Percentiles rank a stretch among this genome's conserved stretches.
Conservation (phyloP, 331 rosid species). For the Pyracantha coccinea region DNA sequence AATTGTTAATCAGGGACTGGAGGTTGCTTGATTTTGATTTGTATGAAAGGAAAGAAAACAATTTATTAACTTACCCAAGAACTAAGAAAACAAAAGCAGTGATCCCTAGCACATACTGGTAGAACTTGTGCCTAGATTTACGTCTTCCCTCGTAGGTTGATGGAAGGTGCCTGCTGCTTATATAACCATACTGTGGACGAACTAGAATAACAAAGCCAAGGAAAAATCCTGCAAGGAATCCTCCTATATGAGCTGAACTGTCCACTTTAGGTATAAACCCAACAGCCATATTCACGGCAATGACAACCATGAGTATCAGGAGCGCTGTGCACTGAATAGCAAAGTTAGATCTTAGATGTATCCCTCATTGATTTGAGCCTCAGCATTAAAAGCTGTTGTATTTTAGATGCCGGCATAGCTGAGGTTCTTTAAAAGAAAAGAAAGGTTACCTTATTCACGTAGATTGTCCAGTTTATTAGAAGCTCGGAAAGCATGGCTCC, state of each 20-base stretch:
- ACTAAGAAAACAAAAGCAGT: slow-evolving; percentile 32
- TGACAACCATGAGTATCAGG: slow-evolving; percentile 36
- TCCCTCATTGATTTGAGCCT: not conserved
- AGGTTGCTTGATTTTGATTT: not conserved
- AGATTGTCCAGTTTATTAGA: slow-evolving; percentile 81
- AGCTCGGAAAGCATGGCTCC: slow-evolving; percentile 98
- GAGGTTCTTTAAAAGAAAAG: not conserved
- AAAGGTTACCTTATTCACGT: slow-evolving; percentile 55
- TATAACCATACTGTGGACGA: slow-evolving; percentile 81
- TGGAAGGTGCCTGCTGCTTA: slow-evolving; percentile 50
- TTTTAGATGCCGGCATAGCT: not conserved
- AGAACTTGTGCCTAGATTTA: slow-evolving; percentile 50
- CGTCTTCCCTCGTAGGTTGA: slow-evolving; percentile 39
- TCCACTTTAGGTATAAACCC: slow-evolving; percentile 83
- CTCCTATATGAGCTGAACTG: slow-evolving; percentile 91
- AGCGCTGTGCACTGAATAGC: slow-evolving; percentile 61
- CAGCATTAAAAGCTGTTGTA: too few species aligned
- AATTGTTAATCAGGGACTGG: slow-evolving; percentile 2
- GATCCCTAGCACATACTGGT: slow-evolving; percentile 51
- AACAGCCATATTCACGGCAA: slow-evolving; percentile 58
- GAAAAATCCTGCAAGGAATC: slow-evolving; percentile 67
- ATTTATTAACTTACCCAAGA: slow-evolving; percentile 36
- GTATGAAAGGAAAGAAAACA: not conserved
- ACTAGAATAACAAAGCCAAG: slow-evolving; percentile 68
- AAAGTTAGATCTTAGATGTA: not conserved